Evolutionary conservation across 2,329 filamentous ascomycete genomes (phyloP), one percentile per base, ranked within the genome.

Genomic region (Fusarium compactum): DNA sequence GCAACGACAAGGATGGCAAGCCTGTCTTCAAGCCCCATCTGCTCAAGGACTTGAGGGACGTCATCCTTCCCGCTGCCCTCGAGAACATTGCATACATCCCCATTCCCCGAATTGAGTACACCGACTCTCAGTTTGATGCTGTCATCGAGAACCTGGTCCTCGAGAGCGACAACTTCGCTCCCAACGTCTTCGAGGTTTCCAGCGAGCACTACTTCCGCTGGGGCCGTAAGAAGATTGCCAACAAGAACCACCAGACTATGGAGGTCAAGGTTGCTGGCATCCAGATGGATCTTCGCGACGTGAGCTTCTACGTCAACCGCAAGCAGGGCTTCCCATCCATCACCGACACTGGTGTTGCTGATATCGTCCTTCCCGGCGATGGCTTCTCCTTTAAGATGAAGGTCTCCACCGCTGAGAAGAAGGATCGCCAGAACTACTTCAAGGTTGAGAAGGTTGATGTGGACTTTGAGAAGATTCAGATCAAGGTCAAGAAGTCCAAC

Each of bases 101-200:
- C 6, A 89, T 99, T 52, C 96, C 96, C 24, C 92, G 96, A 59
- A 97, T 99, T 65, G 96, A 99, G 83, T 96, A 94, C 77, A 91
- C 90, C 2, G 96, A 98, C 74, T 86, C 88, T 4, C 89, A 91
- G 85, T 85, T 97, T 54, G 96, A 99, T 80, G 91, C 91, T 51
- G 88, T 98, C 51, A 88, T 99, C 46, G 96, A 99, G 84, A 99
- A 99, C 80, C 85, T 99, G 14, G 92, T 98, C 47, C 88, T 99
- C 55, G 96, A 99, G 83, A 95, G 93, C 71, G 95, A 98, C 85
- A 99, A 99, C 82, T 90, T 99, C 74, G 94, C 95, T 82, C 96
- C 96, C 69, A 99, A 99, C 75, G 87, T 95, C 8, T 81, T 97
- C 41, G 95, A 99, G 80, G 87, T 98, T 67, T 89, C 90, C 63